phyloP scores from a whole-genome alignment of 768 basidiomycete species.

The Astraeus odoratus region DNA sequence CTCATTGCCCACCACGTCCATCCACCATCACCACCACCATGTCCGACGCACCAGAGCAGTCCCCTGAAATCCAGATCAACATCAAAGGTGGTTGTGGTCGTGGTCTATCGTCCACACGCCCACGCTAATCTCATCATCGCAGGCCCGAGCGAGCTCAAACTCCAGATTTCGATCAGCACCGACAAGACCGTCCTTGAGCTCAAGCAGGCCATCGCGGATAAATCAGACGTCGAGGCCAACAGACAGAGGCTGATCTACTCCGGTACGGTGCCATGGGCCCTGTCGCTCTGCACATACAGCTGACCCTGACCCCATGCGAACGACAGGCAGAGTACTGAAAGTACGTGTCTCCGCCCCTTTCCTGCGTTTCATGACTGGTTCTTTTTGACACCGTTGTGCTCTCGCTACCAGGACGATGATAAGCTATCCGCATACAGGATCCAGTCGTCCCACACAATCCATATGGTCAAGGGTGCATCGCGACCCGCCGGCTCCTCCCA shows the following conservation, averaged over 20 bases:
- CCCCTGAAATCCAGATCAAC: slow-evolving; percentile 54
- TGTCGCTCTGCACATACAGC: not conserved
- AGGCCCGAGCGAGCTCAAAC: slow-evolving; percentile 91
- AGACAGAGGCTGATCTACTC: slow-evolving; percentile 90
- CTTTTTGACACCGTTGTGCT: not conserved
- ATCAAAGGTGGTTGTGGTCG: slow-evolving; percentile 48
- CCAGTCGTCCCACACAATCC: slow-evolving; percentile 79
- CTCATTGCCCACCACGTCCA: not conserved
- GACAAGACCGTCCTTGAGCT: slow-evolving; percentile 87
- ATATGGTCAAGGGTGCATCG: slow-evolving; percentile 86
- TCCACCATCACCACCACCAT: slow-evolving; percentile 31
- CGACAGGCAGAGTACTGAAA: slow-evolving; percentile 65
- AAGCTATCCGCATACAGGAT: slow-evolving; percentile 82
- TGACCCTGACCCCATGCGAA: not conserved
- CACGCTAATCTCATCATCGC: not conserved
- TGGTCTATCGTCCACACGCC: not conserved
- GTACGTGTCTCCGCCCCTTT: slow-evolving; percentile 25
- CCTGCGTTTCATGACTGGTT: not conserved
- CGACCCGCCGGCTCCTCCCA: slow-evolving; percentile 29
- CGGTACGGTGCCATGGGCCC: slow-evolving; percentile 39
- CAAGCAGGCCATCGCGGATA: slow-evolving; percentile 81
- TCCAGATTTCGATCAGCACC: slow-evolving; percentile 73
- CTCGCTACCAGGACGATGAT: slow-evolving; percentile 73
- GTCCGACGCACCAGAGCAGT: slow-evolving; percentile 31
- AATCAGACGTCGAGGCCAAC: slow-evolving; percentile 81